Evolutionary conservation across 345 rosid genomes (phyloP).

Genomic region (Citrus medica): DNA sequence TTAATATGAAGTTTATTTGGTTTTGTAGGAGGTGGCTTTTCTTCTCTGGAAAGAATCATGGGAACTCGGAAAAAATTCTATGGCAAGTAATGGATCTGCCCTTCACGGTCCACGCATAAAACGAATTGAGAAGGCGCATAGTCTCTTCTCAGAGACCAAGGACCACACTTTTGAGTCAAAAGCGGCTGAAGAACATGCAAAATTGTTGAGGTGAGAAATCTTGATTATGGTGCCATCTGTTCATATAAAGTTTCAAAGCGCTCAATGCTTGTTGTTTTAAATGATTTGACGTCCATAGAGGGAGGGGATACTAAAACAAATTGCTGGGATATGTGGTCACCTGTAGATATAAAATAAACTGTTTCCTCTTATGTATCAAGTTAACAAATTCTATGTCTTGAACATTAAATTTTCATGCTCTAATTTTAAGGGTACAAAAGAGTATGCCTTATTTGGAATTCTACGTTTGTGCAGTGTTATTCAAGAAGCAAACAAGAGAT

Average conservation of each 20-base stretch:
- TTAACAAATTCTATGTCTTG: neutral
- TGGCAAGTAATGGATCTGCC: conserved; percentile 97
- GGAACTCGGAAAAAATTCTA: conserved; percentile 86
- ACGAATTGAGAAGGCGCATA: conserved; percentile 73
- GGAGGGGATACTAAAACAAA: neutral
- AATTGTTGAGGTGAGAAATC: conserved; percentile 65
- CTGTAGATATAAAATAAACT: neutral
- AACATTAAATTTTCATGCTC: neutral
- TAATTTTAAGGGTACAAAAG: neutral
- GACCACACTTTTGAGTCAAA: conserved; percentile 92
- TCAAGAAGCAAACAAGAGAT: neutral
- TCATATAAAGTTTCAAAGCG: neutral
- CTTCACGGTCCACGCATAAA: conserved; percentile 97
- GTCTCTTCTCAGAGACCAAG: conserved; percentile 80
- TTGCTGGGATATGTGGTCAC: neutral
- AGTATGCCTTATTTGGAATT: neutral
- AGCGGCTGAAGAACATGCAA: conserved; percentile 98
- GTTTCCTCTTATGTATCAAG: neutral
- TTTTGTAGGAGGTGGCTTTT: conserved; percentile 79
- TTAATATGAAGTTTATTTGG: conserved; percentile 7
- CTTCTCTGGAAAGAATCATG: conserved; percentile 97
- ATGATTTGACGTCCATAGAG: neutral
- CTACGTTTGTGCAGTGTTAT: neutral
- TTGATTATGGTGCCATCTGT: neutral
- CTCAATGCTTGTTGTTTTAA: neutral